Conservation (phyloP, 345 rosid genomes). For the Viola odorata region DNA sequence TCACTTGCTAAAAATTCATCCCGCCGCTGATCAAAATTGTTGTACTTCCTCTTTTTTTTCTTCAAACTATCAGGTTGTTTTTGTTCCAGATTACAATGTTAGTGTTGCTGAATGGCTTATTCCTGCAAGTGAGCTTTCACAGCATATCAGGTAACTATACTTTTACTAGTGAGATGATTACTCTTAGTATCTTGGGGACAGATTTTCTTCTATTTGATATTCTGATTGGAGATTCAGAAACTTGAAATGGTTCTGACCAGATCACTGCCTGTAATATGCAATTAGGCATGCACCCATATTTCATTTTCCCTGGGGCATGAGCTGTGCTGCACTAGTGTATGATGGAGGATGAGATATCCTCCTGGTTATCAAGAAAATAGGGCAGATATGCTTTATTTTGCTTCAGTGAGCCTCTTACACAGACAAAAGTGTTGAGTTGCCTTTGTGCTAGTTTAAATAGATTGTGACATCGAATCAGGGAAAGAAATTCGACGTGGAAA, state of each 20-base stretch:
- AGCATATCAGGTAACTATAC: constrained; percentile 41
- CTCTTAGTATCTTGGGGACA: not conserved
- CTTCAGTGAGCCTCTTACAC: no score
- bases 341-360: no score
- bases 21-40: not conserved
- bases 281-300: no score
- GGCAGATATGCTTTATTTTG: no score
- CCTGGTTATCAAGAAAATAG: no score
- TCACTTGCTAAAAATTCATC: not conserved
- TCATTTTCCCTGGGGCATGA: no score
- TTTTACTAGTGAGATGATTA: constrained; percentile 10
- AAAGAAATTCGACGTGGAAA: no score
- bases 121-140: constrained; percentile 51
- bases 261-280: not conserved
- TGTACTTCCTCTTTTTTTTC: not conserved
- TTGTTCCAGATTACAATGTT: constrained; percentile 50
- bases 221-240: not conserved
- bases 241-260: not conserved
- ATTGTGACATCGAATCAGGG: no score
- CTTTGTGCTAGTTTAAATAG: no score
- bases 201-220: not conserved
- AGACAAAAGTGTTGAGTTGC: no score
- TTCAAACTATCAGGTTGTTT: constrained; percentile 31
- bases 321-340: no score
- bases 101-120: constrained; percentile 45